Conservation (phyloP, 2,329 filamentous ascomycete genomes). For the Aspergillus arachidicola region DNA sequence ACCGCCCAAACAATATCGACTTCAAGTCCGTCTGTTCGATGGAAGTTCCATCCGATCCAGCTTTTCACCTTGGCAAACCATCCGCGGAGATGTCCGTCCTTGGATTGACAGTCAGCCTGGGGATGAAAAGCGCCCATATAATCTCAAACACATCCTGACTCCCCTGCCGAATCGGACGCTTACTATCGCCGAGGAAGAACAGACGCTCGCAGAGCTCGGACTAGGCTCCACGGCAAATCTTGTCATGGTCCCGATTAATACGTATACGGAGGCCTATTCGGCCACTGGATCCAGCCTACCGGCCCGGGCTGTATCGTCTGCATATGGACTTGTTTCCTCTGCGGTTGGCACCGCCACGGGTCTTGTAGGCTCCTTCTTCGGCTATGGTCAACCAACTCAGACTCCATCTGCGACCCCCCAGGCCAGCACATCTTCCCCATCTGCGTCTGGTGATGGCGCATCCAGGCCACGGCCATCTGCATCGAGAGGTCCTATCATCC, state of each 20-base stretch:
- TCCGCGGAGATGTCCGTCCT: slow-evolving; percentile 67
- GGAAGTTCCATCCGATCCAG: slow-evolving; percentile 75
- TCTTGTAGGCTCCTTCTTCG: slow-evolving; percentile 48
- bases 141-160: slow-evolving; percentile 80
- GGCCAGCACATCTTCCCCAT: slow-evolving; percentile 6
- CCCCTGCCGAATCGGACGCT: slow-evolving; percentile 76
- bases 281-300: slow-evolving; percentile 41
- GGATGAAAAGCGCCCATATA: slow-evolving; percentile 68
- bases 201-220: slow-evolving; percentile 68
- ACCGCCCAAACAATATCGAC: slow-evolving; percentile 52
- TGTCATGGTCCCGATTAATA: slow-evolving; percentile 72
- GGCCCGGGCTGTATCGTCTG: slow-evolving; percentile 44
- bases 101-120: slow-evolving; percentile 72
- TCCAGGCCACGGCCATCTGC: slow-evolving; percentile 19
- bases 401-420: slow-evolving; percentile 13
- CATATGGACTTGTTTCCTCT: slow-evolving; percentile 47
- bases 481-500: slow-evolving; percentile 42
- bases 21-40: slow-evolving; percentile 83
- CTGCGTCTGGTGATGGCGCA: slow-evolving; percentile 11
- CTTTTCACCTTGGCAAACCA: slow-evolving; percentile 66
- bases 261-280: slow-evolving; percentile 62
- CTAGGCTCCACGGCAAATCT: slow-evolving; percentile 80
- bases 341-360: slow-evolving; percentile 46
- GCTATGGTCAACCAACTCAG: slow-evolving; percentile 35
- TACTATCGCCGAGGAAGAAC: slow-evolving; percentile 72